Conservation (phyloP, 2,329 filamentous ascomycete species). For the Thermothelomyces thermophilus region DNA sequence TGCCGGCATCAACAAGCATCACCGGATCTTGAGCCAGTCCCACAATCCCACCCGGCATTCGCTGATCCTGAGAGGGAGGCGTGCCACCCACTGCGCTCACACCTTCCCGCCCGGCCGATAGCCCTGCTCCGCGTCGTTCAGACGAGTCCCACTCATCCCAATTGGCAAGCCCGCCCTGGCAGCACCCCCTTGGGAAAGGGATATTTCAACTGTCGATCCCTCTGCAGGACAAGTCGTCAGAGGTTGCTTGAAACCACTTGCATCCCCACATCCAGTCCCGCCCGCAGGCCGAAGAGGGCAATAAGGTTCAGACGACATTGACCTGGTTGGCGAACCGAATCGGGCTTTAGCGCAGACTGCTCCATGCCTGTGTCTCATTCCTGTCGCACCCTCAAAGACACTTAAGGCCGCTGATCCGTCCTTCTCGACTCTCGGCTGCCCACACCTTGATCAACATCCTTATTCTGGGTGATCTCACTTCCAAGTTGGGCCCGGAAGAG, state of each 20-base stretch:
- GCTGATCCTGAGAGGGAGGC: constrained; percentile 6
- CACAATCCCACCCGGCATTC: constrained; percentile 11
- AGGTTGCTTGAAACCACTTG: constrained; percentile 31
- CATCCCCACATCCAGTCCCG: constrained; percentile 30
- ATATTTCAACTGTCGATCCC: constrained; percentile 49
- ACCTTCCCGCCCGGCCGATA: constrained; percentile 13
- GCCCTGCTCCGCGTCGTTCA: constrained; percentile 17
- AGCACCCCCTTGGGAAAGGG: constrained; percentile 37
- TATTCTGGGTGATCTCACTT: constrained; percentile 24
- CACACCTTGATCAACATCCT: constrained; percentile 41
- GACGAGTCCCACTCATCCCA: constrained; percentile 13
- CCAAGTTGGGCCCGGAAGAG: constrained; percentile 10
- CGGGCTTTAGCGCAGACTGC: constrained; percentile 33
- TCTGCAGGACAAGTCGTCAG: constrained; percentile 45
- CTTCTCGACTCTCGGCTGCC: constrained; percentile 24
- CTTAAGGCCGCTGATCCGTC: constrained; percentile 58
- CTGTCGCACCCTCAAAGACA: constrained; percentile 39
- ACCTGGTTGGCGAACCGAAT: constrained; percentile 32
- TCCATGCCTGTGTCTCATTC: constrained; percentile 23
- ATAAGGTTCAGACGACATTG: constrained; percentile 38
- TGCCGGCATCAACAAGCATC: constrained; percentile 19
- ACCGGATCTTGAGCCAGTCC: constrained; percentile 21
- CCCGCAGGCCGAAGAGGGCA: constrained; percentile 36
- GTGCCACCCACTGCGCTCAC: constrained; percentile 16
- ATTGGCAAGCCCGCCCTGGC: constrained; percentile 23